Evolutionary conservation across 257 asterid genomes (phyloP).

Genomic region (Leonotis leonurus): DNA sequence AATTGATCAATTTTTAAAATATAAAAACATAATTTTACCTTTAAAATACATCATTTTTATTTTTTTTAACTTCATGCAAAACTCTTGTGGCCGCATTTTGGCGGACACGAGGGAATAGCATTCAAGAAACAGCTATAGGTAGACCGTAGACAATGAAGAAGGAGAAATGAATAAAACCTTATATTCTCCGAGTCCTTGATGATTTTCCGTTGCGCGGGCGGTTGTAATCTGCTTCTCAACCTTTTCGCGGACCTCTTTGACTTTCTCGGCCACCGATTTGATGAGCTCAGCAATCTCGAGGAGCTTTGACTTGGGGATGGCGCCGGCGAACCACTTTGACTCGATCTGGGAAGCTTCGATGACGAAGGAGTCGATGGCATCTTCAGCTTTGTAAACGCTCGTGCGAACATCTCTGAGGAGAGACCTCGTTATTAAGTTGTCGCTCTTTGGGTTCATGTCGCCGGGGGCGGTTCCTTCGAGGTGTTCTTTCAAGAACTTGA

Average conservation of each 20-base stretch:
- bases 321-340: neutral
- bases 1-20: too few species aligned
- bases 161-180: too few species aligned
- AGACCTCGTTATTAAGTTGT: neutral
- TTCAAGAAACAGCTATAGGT: too few species aligned
- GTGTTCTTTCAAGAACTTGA: neutral
- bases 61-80: too few species aligned
- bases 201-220: neutral
- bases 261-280: neutral
- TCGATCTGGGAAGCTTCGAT: neutral
- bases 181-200: too few species aligned
- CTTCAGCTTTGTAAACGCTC: neutral
- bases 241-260: neutral
- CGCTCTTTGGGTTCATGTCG: neutral
- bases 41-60: too few species aligned
- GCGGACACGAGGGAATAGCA: too few species aligned
- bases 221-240: neutral
- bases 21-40: too few species aligned
- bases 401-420: neutral
- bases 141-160: too few species aligned
- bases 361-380: neutral
- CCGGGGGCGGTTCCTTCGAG: neutral
- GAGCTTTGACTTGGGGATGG: neutral
- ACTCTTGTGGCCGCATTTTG: too few species aligned
- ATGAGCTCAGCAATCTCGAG: neutral